Evolutionary conservation across 768 basidiomycete species (phyloP), one percentile per base, ranked within the genome.

Genomic region (Russula earlei): DNA sequence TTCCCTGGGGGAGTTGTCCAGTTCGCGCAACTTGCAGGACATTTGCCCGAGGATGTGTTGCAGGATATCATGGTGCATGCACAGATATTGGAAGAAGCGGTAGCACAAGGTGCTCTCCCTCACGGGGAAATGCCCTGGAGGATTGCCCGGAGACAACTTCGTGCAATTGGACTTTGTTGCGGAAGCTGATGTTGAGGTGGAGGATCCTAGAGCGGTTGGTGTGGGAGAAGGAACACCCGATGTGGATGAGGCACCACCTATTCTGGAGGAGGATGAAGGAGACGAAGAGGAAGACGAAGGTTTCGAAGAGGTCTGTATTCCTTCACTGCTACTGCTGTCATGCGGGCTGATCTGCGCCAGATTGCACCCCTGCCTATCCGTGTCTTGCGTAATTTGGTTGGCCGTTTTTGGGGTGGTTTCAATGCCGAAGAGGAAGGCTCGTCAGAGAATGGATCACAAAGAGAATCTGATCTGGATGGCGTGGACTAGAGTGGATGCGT

Each of bases 1-100:
- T 80, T 86, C 55, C 84, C 80, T 0, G 85, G 80, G 0, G 85
- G 85, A 1, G 68, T 84, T n/a, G 68, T 80, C 20, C 79, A 84
- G 63, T 81, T 62, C 31, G 64, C 46, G 10, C 62, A 58, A 50
- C 46, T 52, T 8, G 55, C 54, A 11, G 62, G 51, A 25, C 58
- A 43, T 50, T 54, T 64, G 52, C 60, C 64, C 31, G 59, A 58
- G 37, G 64, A 56, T 17, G 51, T 25, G 6, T 36, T 62, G 46
- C 50, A 57, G 4, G 62, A 62, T 1, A 25, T 62, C 1, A 40
- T 62, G 46, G n/a, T 61, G 36, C 49, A 49, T 11, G 42, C 46
- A 24, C 55, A 51, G 12, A 54, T 62, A 11, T 31, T 52, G 57
- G 60, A 58, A 34, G 62, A 64, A 34, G 55, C 38, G 24, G 58